Conservation (phyloP, 2,329 filamentous ascomycete species). For the Fusarium austroafricanum region DNA sequence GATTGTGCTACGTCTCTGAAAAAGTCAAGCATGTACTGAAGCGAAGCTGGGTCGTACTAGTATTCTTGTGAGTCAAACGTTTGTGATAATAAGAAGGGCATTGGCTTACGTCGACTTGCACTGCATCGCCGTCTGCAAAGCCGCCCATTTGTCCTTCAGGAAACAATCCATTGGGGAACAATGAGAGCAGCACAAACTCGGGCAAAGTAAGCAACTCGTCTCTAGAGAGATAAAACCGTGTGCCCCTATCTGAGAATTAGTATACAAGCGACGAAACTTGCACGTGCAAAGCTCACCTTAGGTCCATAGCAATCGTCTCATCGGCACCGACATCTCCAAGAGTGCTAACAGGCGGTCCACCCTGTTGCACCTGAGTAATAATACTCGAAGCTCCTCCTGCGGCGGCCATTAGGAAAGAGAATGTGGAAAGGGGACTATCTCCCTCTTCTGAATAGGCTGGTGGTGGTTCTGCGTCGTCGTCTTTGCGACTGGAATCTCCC, state of each 20-base stretch:
- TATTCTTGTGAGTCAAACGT: slow-evolving; percentile 21
- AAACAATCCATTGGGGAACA: slow-evolving; percentile 98
- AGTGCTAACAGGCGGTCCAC: slow-evolving; percentile 87
- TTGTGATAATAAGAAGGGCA: background rate
- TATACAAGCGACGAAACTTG: background rate
- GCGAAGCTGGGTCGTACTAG: slow-evolving; percentile 94
- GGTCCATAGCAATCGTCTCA: slow-evolving; percentile 94
- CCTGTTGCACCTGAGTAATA: slow-evolving; percentile 98
- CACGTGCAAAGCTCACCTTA: slow-evolving; percentile 72
- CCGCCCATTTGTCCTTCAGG: slow-evolving; percentile 96
- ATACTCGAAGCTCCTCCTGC: slow-evolving; percentile 98
- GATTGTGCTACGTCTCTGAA: slow-evolving; percentile 96
- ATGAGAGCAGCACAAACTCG: slow-evolving; percentile 96
- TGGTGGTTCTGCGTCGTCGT: slow-evolving; percentile 88
- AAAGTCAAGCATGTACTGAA: slow-evolving; percentile 99
- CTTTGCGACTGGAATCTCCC: slow-evolving; percentile 78
- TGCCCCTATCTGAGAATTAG: slow-evolving; percentile 72
- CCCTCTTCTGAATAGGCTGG: slow-evolving; percentile 98
- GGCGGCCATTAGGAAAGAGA: slow-evolving; percentile 97
- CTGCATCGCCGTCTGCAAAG: slow-evolving; percentile 91
- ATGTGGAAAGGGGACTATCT: slow-evolving; percentile 89
- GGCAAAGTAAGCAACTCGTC: slow-evolving; percentile 95
- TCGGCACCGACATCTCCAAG: slow-evolving; percentile 89
- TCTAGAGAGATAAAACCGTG: slow-evolving; percentile 90
- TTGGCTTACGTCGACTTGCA: slow-evolving; percentile 91